Evolutionary conservation across 495 filamentous ascomycete species (phyloP).

Genomic region (Penicillium riverlandense): DNA sequence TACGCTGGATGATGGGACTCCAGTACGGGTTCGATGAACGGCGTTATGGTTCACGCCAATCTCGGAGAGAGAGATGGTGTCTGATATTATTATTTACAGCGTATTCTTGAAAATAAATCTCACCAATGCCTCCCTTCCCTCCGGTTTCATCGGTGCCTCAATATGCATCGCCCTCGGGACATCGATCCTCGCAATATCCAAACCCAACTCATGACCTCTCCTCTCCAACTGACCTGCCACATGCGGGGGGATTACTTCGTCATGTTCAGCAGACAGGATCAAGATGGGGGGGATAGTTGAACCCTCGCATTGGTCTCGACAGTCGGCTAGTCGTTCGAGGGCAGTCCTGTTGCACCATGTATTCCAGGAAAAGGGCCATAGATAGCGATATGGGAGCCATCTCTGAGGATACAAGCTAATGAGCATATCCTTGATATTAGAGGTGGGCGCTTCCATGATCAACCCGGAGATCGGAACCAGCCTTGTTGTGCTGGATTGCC

Average conservation of each 20-base stretch:
- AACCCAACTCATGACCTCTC: slow-evolving; percentile 19
- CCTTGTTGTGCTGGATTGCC: slow-evolving; percentile 10
- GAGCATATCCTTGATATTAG: slow-evolving; percentile 67
- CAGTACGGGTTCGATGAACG: no score
- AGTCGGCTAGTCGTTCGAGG: slow-evolving; percentile 26
- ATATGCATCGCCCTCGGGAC: slow-evolving; percentile 47
- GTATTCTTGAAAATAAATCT: slow-evolving; percentile 15
- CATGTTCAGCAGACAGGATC: slow-evolving; percentile 54
- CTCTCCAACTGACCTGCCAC: slow-evolving; percentile 44
- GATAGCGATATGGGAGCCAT: slow-evolving; percentile 71
- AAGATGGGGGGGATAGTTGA: slow-evolving; percentile 34
- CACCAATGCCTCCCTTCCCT: slow-evolving; percentile 37
- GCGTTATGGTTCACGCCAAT: no score
- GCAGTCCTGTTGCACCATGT: slow-evolving; percentile 41
- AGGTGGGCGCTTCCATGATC: slow-evolving; percentile 72
- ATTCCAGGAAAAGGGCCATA: slow-evolving; percentile 47
- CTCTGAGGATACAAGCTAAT: slow-evolving; percentile 69
- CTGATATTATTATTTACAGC: neutral
- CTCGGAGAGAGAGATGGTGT: no score
- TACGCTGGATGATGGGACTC: no score
- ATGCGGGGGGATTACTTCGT: slow-evolving; percentile 60
- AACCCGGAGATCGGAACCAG: slow-evolving; percentile 39
- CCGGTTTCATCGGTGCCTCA: slow-evolving; percentile 32
- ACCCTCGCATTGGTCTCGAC: slow-evolving; percentile 4
- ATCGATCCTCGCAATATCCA: slow-evolving; percentile 23